These are phyloP conservation scores for Suillus subaureus DNA, from an alignment of 768 basidiomycete species.

Conservation along the genomic window DNA sequence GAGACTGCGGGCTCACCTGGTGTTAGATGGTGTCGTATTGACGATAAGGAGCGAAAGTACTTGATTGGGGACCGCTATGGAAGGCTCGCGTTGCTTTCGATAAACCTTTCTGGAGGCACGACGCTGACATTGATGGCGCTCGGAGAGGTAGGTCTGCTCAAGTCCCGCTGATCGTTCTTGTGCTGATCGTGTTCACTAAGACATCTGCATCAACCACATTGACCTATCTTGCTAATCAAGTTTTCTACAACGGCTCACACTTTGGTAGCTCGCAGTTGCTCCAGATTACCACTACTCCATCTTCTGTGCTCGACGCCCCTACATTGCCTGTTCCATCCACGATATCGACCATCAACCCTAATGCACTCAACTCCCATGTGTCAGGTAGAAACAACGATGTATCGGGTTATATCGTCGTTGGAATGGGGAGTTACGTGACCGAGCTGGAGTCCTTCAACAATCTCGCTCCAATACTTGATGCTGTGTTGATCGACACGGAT, in stretches of 20 bases:
- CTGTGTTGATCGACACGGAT: slow-evolving; percentile 72
- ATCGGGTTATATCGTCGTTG: slow-evolving; percentile 51
- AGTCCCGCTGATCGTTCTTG: slow-evolving; percentile 7
- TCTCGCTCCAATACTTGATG: slow-evolving; percentile 84
- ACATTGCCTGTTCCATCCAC: slow-evolving; percentile 56
- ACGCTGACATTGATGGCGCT: slow-evolving; percentile 61
- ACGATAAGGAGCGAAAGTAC: slow-evolving; percentile 46
- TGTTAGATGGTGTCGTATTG: slow-evolving; percentile 54
- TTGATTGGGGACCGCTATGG: slow-evolving; percentile 76
- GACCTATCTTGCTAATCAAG: slow-evolving; percentile 70
- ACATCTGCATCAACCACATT: slow-evolving; percentile 71
- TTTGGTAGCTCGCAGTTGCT: slow-evolving; percentile 80
- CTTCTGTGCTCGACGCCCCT: slow-evolving; percentile 40
- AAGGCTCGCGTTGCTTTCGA: slow-evolving; percentile 63
- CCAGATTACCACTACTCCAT: slow-evolving; percentile 50
- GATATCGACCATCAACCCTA: slow-evolving; percentile 44
- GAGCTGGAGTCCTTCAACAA: slow-evolving; percentile 71
- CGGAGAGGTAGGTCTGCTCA: slow-evolving; percentile 57
- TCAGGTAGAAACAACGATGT: slow-evolving; percentile 34
- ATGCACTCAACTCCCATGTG: slow-evolving; percentile 30
- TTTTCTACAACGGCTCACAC: slow-evolving; percentile 80
- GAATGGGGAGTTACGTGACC: slow-evolving; percentile 57
- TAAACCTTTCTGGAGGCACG: slow-evolving; percentile 43
- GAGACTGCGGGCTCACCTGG: slow-evolving; percentile 6
- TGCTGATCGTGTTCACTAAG: slow-evolving; percentile 36